Base-by-base conservation (phyloP, 2,329 filamentous ascomycete genomes). In the Gyromitra esculenta region DNA sequence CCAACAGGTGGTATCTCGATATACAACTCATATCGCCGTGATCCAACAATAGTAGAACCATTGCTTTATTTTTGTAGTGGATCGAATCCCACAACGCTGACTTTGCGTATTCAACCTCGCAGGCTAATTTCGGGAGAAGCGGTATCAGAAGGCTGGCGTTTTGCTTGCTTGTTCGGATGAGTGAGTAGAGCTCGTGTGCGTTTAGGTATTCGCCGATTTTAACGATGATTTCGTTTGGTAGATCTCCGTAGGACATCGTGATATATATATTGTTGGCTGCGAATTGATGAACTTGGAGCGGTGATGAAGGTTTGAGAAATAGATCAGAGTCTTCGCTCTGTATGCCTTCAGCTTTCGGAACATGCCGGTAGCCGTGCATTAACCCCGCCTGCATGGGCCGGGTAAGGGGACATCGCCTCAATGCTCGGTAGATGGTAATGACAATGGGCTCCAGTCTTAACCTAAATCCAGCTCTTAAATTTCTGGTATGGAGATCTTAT, bases 151-250 rank as follows among this genome's bases (percentile, higher is more conserved):
- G 15, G 13, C 6, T 18, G 13, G 67, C 45, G 35, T 15, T 41
- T n/a, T 39, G 57, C 4, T 43, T 41, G 57, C 45, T 43, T 9
- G 45, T 56, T 35, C 21, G 35, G 21, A 64, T 25, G 5, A 71
- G 43, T 18, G 57, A 43, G 21, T 64, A 43, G 13, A 71, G 43
- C 5, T 57, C 59, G 2, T 31, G 5, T 13, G 48, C 15, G 21
- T 9, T 13, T 21, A 71, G 57, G 18, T 56, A 7, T 50, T 56
- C 21, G 57, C 31, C 31, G 9, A 71, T 21, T 25, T 1, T 18
- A 21, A 64, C n/a, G 45, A 71, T 35, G 68, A 67, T 31, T 48
- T 67, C 64, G 13, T 31, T 57, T 18, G 64, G 64, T 9, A 66
- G 62, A 15, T 31, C 18, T 1, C 25, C 35, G 48, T 54, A 54